A percentile compares a stretch with the other conserved stretches of the same genome.
phyloP scores from a whole-genome alignment of 2,329 filamentous ascomycete species.

The Aureobasidium pullulans region DNA sequence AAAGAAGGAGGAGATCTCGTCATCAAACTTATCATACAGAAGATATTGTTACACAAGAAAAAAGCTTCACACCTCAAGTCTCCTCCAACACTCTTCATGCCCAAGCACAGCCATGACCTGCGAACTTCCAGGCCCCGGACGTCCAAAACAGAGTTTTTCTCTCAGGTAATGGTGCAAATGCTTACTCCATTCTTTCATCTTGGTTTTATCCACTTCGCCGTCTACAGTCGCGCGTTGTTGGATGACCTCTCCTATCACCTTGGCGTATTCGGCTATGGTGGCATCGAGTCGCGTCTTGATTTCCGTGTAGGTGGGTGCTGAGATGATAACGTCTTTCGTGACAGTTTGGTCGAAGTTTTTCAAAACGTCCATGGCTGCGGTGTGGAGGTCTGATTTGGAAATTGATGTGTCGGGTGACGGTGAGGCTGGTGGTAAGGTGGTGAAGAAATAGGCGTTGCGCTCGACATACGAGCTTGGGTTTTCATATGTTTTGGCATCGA shows the following conservation, averaged over 20 bases:
- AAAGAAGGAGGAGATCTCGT: too few species aligned
- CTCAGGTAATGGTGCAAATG: constrained; percentile 50
- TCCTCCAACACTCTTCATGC: constrained; percentile 40
- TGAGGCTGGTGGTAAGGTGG: constrained; percentile 11
- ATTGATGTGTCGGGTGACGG: constrained; percentile 2
- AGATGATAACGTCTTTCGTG: neutral
- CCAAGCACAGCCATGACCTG: constrained; percentile 51
- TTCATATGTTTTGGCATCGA: constrained; percentile 52
- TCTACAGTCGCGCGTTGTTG: neutral
- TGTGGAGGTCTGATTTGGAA: neutral
- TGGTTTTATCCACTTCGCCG: constrained; percentile 16
- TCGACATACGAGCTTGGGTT: constrained; percentile 49
- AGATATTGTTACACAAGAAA: too few species aligned
- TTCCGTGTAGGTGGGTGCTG: neutral
- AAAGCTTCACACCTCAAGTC: constrained; percentile 19
- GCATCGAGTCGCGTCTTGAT: neutral
- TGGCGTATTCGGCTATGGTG: neutral
- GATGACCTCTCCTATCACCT: neutral
- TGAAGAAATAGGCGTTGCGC: constrained; percentile 53
- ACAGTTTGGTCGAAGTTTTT: neutral
- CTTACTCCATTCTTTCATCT: constrained; percentile 23
- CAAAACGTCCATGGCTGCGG: constrained; percentile 2
- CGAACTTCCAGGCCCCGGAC: constrained; percentile 46
- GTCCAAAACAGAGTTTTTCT: constrained; percentile 47
- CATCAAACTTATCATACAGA: too few species aligned